Base-by-base conservation (phyloP, 2,329 filamentous ascomycete genomes). In the Fusarium sp. region DNA sequence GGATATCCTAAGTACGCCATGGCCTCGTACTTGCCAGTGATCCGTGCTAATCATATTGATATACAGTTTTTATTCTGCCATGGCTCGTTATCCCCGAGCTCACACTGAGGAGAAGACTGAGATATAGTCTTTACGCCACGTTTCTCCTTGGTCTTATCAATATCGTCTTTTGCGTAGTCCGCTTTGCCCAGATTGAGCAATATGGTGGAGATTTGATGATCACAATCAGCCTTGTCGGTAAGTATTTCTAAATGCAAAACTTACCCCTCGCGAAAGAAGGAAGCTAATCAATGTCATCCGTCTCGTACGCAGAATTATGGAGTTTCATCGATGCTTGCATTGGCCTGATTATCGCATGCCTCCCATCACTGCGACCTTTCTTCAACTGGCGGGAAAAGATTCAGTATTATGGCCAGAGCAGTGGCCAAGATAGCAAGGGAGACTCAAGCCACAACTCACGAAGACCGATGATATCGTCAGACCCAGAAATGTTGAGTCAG, bases 31-130 rank as follows among this genome's bases (percentile, higher is more conserved):
- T 3, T n/a, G 6, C 25, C 18, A 32, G 42, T 6, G 9, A n/a
- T 18, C 5, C 4, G 2, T 15, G 6, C 12, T 57, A 7, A 58
- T 18, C 12, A 5, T 5, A 4, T 9, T 16, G 4, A 1, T 19
- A 2, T 9, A 3, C 19, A 73, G 71, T 73, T 3, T 74, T 71
- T 16, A 25, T 57, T 19, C 33, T 74, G 3, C 71, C 71, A 6
- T 73, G 71, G 70, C 50, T 73, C 16, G 64, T 74, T 2, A 30
- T 73, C 5, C 56, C 59, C 1, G 67, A 59, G 16, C 47, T 73
- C 1, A 64, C 61, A 9, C n/a, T 74, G 6, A 50, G 38, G 12
- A 43, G 38, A 18, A 32, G 40, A 13, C 23, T 73, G 2, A 47
- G 57, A 21, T 58, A 64, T 6, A 67, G 67, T 9, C 13, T 74